Evolutionary conservation across 179 eudicot species (phyloP).

Genomic region (Nepenthes alata): DNA sequence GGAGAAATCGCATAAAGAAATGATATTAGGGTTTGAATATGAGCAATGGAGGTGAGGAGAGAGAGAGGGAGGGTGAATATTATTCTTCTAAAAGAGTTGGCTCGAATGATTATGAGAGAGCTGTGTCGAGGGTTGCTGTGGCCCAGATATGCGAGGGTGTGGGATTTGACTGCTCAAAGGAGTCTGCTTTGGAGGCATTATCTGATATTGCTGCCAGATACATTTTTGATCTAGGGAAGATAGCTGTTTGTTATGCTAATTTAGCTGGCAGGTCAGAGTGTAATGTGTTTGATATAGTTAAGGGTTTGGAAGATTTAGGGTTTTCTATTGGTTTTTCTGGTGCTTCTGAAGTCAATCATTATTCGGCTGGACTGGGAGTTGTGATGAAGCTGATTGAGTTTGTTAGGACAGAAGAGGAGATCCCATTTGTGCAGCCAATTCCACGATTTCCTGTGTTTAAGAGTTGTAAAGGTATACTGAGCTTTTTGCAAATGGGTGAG

Average conservation of each 20-base stretch:
- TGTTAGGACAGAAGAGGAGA: conserved; percentile 32
- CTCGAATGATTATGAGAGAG: conserved; percentile 26
- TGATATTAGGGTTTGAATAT: conserved; percentile 47
- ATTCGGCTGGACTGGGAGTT: conserved; percentile 28
- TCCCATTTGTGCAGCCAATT: conserved; percentile 47
- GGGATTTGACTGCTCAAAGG: conserved; percentile 55
- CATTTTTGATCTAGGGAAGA: conserved; percentile 44
- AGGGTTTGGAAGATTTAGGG: conserved; percentile 54
- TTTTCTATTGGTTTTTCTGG: conserved; percentile 36
- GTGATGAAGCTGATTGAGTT: conserved; percentile 40
- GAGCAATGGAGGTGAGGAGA: conserved; percentile 55
- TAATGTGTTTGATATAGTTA: conserved; percentile 56
- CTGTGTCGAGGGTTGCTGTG: conserved; percentile 35
- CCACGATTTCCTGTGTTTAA: conserved; percentile 48
- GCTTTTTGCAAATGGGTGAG: conserved; percentile 39
- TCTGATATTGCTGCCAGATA: conserved; percentile 47
- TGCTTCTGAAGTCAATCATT: conserved; percentile 26
- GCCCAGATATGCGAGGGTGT: conserved; percentile 63
- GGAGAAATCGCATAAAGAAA: conserved; percentile 1
- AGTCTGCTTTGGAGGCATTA: conserved; percentile 44
- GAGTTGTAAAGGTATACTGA: conserved; percentile 13
- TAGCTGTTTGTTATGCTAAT: conserved; percentile 36
- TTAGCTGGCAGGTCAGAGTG: conserved; percentile 51
- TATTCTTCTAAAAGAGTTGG: not conserved
- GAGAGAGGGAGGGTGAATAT: conserved; percentile 10